A percentile compares a stretch with the other conserved stretches of the same genome.
These are phyloP conservation scores for Annulohypoxylon truncatum DNA, from an alignment of 2,329 filamentous ascomycete genomes.

Conservation along the genomic window DNA sequence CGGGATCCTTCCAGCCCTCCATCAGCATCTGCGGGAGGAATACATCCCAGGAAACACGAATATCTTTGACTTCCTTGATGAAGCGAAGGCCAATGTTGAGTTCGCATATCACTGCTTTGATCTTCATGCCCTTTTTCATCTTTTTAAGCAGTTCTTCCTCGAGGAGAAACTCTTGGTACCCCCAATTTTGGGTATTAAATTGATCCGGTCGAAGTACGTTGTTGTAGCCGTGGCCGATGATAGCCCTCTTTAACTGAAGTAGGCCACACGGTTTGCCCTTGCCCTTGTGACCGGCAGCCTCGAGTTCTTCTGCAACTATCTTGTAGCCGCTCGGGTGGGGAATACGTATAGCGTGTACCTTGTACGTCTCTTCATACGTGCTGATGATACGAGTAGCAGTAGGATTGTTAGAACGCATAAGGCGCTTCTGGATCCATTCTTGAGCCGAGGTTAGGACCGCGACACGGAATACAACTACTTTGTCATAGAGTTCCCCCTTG, in stretches of 20 bases:
- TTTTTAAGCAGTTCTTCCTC: conserved; percentile 67
- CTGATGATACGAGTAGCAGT: conserved; percentile 55
- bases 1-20: conserved; percentile 71
- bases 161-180: conserved; percentile 67
- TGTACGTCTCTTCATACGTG: conserved; percentile 67
- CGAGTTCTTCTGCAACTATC: conserved; percentile 38
- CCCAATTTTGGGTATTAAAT: conserved; percentile 42
- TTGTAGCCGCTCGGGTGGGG: conserved; percentile 40
- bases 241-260: conserved; percentile 57
- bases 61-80: conserved; percentile 67
- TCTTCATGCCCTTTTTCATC: conserved; percentile 73
- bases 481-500: conserved; percentile 52
- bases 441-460: conserved; percentile 52
- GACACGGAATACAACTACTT: conserved; percentile 58
- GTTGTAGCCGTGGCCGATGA: conserved; percentile 62
- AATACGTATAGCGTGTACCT: conserved; percentile 66
- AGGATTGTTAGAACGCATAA: conserved; percentile 41
- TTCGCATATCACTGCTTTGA: conserved; percentile 66
- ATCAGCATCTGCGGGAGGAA: conserved; percentile 77
- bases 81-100: conserved; percentile 71
- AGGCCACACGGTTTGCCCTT: conserved; percentile 58
- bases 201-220: conserved; percentile 52
- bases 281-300: conserved; percentile 28
- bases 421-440: conserved; percentile 48
- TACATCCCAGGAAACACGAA: conserved; percentile 72